Evolutionary conservation across 495 filamentous ascomycete species (phyloP), one percentile per base, ranked within the genome.

Genomic region (Staphylotrichum longicolle): DNA sequence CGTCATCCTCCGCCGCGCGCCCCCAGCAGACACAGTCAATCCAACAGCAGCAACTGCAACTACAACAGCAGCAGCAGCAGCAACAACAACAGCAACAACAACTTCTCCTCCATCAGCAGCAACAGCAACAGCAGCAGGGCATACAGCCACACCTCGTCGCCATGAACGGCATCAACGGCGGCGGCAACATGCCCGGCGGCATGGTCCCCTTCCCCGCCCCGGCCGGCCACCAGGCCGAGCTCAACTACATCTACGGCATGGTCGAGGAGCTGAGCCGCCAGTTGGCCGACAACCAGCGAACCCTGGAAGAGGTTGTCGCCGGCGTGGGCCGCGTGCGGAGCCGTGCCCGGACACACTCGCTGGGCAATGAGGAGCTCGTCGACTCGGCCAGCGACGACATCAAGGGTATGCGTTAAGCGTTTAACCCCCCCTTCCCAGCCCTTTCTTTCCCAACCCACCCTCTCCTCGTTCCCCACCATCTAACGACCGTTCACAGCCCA

Each of bases 201-300:
- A 83, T 84, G 61, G 70, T 78, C 37, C 72, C 76, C 51, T 72
- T 85, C 54, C 86, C 89, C 20, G 87, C 87, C 69, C 88, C 87
- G 58, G 89, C 90, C 30, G 90, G 91, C 20, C 90, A 93, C 67
- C 89, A 93, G 76, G 88, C 90, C 77, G 91, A 96, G 71, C 83
- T 94, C 62, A 90, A 91, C 68, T 87, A 90, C 71, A 83, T 96
- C 47, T 92, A 91, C 70, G 82, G 86, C 50, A 88, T 92, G 83
- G 88, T 96, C 15, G 80, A 92, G 59, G 88, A 93, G 70, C 77
- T 96, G 64, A 90, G 87, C 61, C 83, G 86, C 32, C 82, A 90
- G 60, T 79, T 93, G 20, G 86, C 86, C 66, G 84, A 88, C 46
- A 96, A 94, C 71, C 84, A 89, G 57, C 86, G 88, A 57, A 83